phyloP scores from a whole-genome alignment of 2,329 filamentous ascomycete species.

The Coniochaeta prunicola region DNA sequence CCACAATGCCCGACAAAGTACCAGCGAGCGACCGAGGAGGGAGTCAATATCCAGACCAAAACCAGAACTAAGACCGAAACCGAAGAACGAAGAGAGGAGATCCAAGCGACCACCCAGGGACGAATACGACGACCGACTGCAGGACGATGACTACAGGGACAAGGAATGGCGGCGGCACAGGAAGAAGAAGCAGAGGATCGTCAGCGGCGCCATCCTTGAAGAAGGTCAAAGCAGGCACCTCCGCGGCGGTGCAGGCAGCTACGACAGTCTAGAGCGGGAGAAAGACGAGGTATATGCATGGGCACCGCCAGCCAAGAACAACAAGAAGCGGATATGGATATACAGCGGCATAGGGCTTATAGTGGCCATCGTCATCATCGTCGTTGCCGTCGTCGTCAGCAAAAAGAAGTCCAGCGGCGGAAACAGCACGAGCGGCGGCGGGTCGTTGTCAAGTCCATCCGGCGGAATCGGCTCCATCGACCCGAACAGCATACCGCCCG shows the following conservation, averaged over 20 bases:
- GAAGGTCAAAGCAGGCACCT: constrained; percentile 44
- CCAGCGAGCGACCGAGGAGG: neutral
- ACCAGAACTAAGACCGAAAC: constrained; percentile 6
- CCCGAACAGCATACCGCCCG: constrained; percentile 49
- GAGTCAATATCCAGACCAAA: neutral
- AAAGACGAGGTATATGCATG: neutral
- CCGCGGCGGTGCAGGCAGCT: constrained; percentile 34
- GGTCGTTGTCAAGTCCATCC: neutral
- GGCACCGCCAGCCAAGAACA: constrained; percentile 29
- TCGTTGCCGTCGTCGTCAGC: constrained; percentile 57
- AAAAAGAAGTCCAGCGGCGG: constrained; percentile 44
- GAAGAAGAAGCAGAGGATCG: constrained; percentile 36
- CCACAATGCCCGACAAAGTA: constrained; percentile 6
- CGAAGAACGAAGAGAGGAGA: constrained; percentile 6
- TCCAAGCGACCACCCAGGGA: constrained; percentile 7
- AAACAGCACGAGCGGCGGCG: constrained; percentile 18
- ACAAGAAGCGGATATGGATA: constrained; percentile 57
- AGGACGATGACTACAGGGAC: constrained; percentile 3
- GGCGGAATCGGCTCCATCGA: constrained; percentile 46
- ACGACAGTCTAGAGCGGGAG: constrained; percentile 42
- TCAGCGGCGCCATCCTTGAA: constrained; percentile 63
- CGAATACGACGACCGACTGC: constrained; percentile 3
- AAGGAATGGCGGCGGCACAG: constrained; percentile 5
- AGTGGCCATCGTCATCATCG: constrained; percentile 57
- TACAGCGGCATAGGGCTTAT: constrained; percentile 41